Conservation (phyloP, 2,329 filamentous ascomycete species). For the Septoria petroselini region DNA sequence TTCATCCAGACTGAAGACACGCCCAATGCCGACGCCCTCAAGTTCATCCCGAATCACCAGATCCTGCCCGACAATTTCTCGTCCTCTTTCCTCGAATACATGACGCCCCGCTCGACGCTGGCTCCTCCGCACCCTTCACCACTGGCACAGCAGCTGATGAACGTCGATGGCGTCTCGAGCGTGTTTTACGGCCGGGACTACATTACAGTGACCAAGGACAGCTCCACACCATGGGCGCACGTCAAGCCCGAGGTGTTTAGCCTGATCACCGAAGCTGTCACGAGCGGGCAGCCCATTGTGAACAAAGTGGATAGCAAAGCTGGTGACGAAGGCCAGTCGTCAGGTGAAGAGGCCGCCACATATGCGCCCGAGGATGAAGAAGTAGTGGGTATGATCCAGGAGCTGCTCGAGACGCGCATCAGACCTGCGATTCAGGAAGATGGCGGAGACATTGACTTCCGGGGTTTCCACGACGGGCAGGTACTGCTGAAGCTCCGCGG, state of each 20-base stretch:
- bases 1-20: conserved; percentile 98
- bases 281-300: conserved; percentile 77
- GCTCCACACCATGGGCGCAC: conserved; percentile 87
- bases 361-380: conserved; percentile 91
- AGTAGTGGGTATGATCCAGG: conserved; percentile 97
- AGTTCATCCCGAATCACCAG: conserved; percentile 88
- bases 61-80: conserved; percentile 73
- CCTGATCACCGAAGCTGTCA: conserved; percentile 89
- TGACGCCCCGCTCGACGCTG: conserved; percentile 81
- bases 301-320: conserved; percentile 62
- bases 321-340: conserved; percentile 48
- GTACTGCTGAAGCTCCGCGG: conserved; percentile 73
- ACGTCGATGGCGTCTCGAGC: conserved; percentile 88
- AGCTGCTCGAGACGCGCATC: conserved; percentile 91
- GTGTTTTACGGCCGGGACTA: conserved; percentile 95
- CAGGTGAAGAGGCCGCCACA: conserved; percentile 65
- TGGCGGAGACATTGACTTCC: conserved; percentile 93
- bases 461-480: conserved; percentile 80
- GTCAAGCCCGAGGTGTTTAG: conserved; percentile 94
- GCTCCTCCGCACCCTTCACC: conserved; percentile 79
- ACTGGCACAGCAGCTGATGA: conserved; percentile 84
- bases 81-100: conserved; percentile 84
- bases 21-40: conserved; percentile 88
- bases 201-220: conserved; percentile 91
- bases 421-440: conserved; percentile 96